These are phyloP conservation scores for Pezicula radicicola DNA, from an alignment of 2,329 filamentous ascomycete genomes.

Conservation along the genomic window DNA sequence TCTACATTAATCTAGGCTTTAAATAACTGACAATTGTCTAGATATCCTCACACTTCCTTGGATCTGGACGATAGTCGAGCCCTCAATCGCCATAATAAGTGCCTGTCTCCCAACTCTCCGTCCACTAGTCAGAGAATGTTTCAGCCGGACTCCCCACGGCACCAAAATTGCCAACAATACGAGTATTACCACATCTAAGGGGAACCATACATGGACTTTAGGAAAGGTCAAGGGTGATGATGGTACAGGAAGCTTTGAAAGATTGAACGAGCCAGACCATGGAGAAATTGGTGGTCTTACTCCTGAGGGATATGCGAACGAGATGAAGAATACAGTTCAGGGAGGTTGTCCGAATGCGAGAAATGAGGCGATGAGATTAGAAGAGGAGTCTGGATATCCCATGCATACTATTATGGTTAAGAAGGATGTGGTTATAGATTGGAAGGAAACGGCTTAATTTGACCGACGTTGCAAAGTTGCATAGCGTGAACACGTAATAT, in stretches of 20 bases:
- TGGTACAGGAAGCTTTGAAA: background rate
- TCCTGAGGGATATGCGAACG: background rate
- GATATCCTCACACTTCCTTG: constrained; percentile 1
- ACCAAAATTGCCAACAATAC: background rate
- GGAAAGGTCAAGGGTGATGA: background rate
- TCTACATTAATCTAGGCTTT: background rate
- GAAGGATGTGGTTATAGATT: no score
- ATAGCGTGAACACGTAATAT: no score
- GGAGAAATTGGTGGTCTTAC: background rate
- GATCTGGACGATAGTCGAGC: constrained; percentile 5
- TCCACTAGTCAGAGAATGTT: background rate
- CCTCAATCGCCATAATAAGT: constrained; percentile 3
- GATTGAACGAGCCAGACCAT: background rate
- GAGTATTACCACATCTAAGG: background rate
- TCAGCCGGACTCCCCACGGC: background rate
- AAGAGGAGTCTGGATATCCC: no score
- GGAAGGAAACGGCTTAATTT: no score
- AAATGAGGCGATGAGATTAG: no score
- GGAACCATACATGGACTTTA: background rate
- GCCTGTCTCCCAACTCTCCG: constrained; percentile 5
- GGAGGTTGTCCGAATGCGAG: no score
- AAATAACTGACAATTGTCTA: background rate
- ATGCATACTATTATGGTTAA: no score
- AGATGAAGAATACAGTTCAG: background rate
- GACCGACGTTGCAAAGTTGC: no score